A percentile compares a stretch with the other conserved stretches of the same genome.
These are phyloP conservation scores for Neurospora sp. DNA, from an alignment of 495 filamentous ascomycete species.

Conservation along the genomic window DNA sequence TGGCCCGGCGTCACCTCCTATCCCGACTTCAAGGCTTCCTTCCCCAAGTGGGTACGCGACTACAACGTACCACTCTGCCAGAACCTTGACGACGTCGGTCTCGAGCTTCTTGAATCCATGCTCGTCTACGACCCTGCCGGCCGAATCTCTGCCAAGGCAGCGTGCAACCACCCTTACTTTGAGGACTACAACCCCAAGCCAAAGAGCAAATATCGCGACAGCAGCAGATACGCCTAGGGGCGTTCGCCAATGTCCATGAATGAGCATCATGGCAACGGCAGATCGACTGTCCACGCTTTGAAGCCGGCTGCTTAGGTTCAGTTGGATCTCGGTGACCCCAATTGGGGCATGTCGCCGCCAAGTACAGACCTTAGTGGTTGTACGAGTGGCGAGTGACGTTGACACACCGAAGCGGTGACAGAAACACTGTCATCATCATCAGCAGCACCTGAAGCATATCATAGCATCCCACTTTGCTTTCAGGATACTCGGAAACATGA, in stretches of 20 bases:
- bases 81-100: constrained; percentile 60
- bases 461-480: constrained; percentile 12
- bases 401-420: background rate
- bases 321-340: background rate
- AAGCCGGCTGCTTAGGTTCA: constrained; percentile 3
- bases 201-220: constrained; percentile 20
- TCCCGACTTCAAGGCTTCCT: constrained; percentile 93
- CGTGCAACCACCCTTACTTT: constrained; percentile 89
- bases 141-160: constrained; percentile 92
- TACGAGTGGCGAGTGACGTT: background rate
- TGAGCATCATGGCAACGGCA: background rate
- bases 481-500: constrained; percentile 15
- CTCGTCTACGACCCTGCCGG: constrained; percentile 92
- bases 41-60: constrained; percentile 90
- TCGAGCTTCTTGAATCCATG: constrained; percentile 83
- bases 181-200: constrained; percentile 45
- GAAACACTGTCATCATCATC: background rate
- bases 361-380: background rate
- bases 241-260: background rate
- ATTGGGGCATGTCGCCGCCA: background rate
- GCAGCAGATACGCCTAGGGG: constrained; percentile 31
- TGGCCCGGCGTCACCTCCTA: constrained; percentile 98
- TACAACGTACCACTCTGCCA: constrained; percentile 38
- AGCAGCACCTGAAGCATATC: constrained; percentile 8
- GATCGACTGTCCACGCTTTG: background rate